Base-by-base conservation (phyloP, 169 alveolate species). In the Eimeria zaria region DNA sequence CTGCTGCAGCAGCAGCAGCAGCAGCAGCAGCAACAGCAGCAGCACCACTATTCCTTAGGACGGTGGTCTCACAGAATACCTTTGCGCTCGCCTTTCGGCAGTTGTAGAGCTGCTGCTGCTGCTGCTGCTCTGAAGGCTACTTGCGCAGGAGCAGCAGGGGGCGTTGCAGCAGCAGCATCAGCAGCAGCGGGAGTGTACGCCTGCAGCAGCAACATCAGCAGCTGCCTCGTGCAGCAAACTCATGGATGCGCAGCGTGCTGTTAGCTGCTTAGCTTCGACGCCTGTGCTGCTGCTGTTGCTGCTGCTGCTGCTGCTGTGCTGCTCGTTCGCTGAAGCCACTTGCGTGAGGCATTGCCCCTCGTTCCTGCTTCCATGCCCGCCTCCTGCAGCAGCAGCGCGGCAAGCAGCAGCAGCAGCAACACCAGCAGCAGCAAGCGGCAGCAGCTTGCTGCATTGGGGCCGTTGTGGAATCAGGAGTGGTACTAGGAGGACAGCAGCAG, bases 281-380 rank as follows among this genome's bases (percentile, higher is more conserved):
- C 80, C 80, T 12, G n/a, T 76, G 53, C 58, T 76, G 87, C 87
- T 76, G 87, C 87, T 76, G 87, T 60, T 39, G 62, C 87, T 76
- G 87, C 87, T 76, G 62, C 60, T 36, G 87, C 60, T 76, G 87
- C 36, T 27, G 30, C 48, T 36, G 58, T 76, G 87, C 87, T 76
- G 87, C 5, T 36, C 36, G 12, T 41, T n/a, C 87, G 11, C 62
- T 5, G 53, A 36, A 48, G 7, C 89, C 41, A 44, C 71, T 24
- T 27, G 73, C 33, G 41, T 27, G 46, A 24, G 30, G 48, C 22
- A 24, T 71, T 4, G 73, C 6, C 14, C 14, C 64, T 44, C 89
- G 2, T 80, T 51, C 69, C 24, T 60, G 39, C 78, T 55, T n/a
- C 36, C 74, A 9, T 53, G 39, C 90, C 90, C 73, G 0, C 24